phyloP scores from a whole-genome alignment of 208 protist species.

The Vickermania ingenoplastis region DNA sequence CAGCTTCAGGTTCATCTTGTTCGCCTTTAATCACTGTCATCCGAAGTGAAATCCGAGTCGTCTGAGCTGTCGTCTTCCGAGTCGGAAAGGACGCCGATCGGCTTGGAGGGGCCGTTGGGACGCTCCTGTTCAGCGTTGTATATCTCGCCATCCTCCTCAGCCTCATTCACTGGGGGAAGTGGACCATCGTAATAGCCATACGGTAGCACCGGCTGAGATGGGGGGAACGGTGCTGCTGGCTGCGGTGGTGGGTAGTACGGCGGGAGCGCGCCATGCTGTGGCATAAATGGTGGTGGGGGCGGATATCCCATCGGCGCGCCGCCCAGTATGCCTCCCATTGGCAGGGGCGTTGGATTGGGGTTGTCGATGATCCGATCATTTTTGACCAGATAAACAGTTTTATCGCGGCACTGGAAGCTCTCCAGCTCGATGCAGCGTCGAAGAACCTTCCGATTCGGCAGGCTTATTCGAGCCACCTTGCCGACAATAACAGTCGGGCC shows the following conservation, averaged over 20 bases:
- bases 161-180: too few relatives aligned
- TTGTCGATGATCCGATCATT: constrained; percentile 88
- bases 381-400: constrained; percentile 74
- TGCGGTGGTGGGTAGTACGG: too few relatives aligned
- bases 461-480: constrained; percentile 63
- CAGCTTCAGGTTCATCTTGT: too few relatives aligned
- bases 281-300: background rate
- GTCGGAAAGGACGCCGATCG: constrained; percentile 54
- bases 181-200: too few relatives aligned
- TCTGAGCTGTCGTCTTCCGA: constrained; percentile 58
- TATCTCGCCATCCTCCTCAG: too few relatives aligned
- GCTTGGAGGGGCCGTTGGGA: constrained; percentile 5
- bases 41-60: too few relatives aligned
- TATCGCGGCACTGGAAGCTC: constrained; percentile 64
- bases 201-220: too few relatives aligned
- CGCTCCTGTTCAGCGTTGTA: too few relatives aligned
- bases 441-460: constrained; percentile 79
- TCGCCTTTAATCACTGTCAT: too few relatives aligned
- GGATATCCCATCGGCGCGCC: background rate
- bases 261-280: constrained; percentile 2
- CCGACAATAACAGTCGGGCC: constrained; percentile 80
- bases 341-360: constrained; percentile 12
- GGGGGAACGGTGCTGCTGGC: too few relatives aligned
- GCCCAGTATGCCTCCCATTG: constrained; percentile 1
- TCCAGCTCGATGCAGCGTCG: constrained; percentile 66